Conservation (phyloP, 2,329 filamentous ascomycete species). For the Fusarium luffae region DNA sequence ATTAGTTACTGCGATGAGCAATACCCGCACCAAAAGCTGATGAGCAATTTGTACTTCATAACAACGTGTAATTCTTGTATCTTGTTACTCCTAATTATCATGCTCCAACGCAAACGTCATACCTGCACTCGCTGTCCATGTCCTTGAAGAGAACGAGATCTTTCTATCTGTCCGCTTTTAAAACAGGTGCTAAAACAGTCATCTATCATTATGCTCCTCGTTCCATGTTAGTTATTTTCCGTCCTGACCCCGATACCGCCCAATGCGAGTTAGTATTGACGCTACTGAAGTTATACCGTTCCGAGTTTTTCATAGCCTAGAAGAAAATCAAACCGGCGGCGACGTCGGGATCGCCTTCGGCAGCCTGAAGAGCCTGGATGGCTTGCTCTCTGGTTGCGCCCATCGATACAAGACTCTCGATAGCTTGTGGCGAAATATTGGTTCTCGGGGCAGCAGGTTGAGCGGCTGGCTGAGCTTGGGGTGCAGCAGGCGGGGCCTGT, state of each 20-base stretch:
- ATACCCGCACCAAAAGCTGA: slow-evolving; percentile 31
- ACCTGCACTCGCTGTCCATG: slow-evolving; percentile 20
- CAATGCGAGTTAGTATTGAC: slow-evolving; percentile 27
- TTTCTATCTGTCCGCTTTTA: slow-evolving; percentile 39
- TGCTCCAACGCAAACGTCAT: slow-evolving; percentile 17
- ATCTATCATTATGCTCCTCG: slow-evolving; percentile 40
- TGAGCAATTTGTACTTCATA: slow-evolving; percentile 33
- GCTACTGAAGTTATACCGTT: slow-evolving; percentile 1
- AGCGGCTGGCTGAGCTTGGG: slow-evolving; percentile 45
- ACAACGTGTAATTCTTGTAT: slow-evolving; percentile 30
- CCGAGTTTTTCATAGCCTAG: slow-evolving; percentile 20
- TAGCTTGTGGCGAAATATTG: slow-evolving; percentile 69
- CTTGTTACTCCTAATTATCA: slow-evolving; percentile 29
- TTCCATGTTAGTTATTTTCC: slow-evolving; percentile 30
- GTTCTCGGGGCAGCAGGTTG: slow-evolving; percentile 42
- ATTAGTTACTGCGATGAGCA: slow-evolving; percentile 27
- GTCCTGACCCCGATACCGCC: slow-evolving; percentile 7
- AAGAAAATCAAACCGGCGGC: slow-evolving; percentile 83
- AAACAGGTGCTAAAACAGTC: slow-evolving; percentile 14
- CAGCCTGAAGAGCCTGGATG: slow-evolving; percentile 82
- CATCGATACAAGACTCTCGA: slow-evolving; percentile 80
- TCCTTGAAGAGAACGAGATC: slow-evolving; percentile 24
- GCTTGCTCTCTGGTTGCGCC: slow-evolving; percentile 83
- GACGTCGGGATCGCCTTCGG: slow-evolving; percentile 85
- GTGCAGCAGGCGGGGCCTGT: slow-evolving; percentile 43